These are phyloP conservation scores for Ormosia emarginata DNA, from an alignment of 306 rosid genomes.

Conservation along the genomic window DNA sequence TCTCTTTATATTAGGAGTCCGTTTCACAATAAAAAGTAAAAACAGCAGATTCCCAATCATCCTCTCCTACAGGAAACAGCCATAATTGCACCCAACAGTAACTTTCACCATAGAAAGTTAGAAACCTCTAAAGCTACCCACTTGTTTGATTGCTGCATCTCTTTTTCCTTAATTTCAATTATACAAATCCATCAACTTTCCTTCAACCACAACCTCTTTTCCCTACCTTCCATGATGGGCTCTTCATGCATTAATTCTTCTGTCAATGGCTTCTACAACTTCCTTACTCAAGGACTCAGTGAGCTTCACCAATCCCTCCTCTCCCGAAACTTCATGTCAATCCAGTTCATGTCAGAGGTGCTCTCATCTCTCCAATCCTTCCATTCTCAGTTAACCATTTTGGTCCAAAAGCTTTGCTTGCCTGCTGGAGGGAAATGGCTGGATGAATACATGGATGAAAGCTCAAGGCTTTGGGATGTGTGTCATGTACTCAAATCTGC, in stretches of 20 bases:
- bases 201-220: constrained; percentile 4
- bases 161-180: constrained; percentile 20
- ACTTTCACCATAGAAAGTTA: constrained; percentile 36
- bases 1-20: constrained; percentile 8
- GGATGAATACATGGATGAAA: constrained; percentile 78
- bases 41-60: constrained; percentile 52
- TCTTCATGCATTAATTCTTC: constrained; percentile 54
- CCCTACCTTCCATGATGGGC: constrained; percentile 37
- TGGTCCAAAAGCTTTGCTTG: constrained; percentile 61
- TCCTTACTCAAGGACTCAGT: constrained; percentile 49
- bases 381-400: constrained; percentile 53
- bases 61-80: constrained; percentile 54
- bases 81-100: constrained; percentile 66
- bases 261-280: constrained; percentile 66
- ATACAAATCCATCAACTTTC: constrained; percentile 40
- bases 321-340: constrained; percentile 57
- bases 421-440: constrained; percentile 81
- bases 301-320: constrained; percentile 41
- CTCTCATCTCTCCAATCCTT: constrained; percentile 54
- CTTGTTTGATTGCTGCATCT: neutral
- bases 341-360: constrained; percentile 52
- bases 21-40: constrained; percentile 40
- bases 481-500: constrained; percentile 61
- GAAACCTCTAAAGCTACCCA: constrained; percentile 30
- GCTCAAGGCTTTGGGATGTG: constrained; percentile 71